A percentile compares a stretch with the other conserved stretches of the same genome.
Evolutionary conservation across 495 filamentous ascomycete species (phyloP).

Genomic region (Pyronema omphalodes): DNA sequence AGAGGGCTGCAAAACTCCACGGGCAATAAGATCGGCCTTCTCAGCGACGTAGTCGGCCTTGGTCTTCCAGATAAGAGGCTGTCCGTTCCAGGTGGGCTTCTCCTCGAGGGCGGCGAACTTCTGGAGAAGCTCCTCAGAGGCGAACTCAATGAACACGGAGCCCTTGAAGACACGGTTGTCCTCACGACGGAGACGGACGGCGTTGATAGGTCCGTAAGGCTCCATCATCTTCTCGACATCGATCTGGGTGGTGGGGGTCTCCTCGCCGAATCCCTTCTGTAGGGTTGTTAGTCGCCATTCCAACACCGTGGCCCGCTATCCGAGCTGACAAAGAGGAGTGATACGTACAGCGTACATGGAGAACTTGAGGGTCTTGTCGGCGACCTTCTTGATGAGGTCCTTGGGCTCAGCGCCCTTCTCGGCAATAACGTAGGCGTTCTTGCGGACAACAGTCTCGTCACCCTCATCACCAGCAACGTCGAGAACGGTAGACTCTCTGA

Average conservation of each 20-base stretch:
- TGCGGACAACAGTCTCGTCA: slow-evolving; percentile 52
- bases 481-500: slow-evolving; percentile 52
- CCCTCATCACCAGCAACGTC: slow-evolving; percentile 43
- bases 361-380: slow-evolving; percentile 38
- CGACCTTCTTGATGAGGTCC: slow-evolving; percentile 28
- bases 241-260: slow-evolving; percentile 60
- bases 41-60: slow-evolving; percentile 74
- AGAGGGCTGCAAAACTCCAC: slow-evolving; percentile 39
- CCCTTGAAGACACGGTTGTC: slow-evolving; percentile 61
- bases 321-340: not conserved
- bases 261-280: slow-evolving; percentile 73
- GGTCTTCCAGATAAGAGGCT: slow-evolving; percentile 54
- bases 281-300: not conserved
- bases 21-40: slow-evolving; percentile 58
- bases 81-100: slow-evolving; percentile 64
- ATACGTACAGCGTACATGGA: slow-evolving; percentile 40
- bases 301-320: not conserved
- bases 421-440: slow-evolving; percentile 23
- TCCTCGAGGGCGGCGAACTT: slow-evolving; percentile 59
- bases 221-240: slow-evolving; percentile 86
- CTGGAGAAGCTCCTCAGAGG: slow-evolving; percentile 49
- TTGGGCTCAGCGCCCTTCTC: slow-evolving; percentile 11
- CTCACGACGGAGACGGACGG: slow-evolving; percentile 75
- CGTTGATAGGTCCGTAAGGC: slow-evolving; percentile 55
- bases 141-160: slow-evolving; percentile 87